Evolutionary conservation across 2,329 filamentous ascomycete species (phyloP), one percentile per base, ranked within the genome.

Genomic region (Aspergillus eucalypticola): DNA sequence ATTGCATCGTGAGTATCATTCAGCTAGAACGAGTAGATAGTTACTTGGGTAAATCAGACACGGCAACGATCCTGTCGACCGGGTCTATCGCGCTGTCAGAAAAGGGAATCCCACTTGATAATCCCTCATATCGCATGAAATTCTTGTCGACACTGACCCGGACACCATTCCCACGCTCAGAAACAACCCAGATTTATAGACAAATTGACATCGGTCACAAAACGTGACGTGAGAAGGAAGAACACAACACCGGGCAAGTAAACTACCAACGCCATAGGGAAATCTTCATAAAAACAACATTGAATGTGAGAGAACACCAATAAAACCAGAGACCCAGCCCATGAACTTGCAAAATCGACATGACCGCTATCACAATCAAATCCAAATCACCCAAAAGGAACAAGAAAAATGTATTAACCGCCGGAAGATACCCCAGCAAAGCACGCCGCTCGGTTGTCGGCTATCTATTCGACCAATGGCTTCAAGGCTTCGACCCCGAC

Each of bases 401-500:
- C n/a, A 50, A 60, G 53, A 60, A 41, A 58, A 38, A 54, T 17
- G 35, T 39, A 55, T 38, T 38, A 48, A 32, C 46, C 44, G 54
- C 54, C 42, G 48, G 58, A 38, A 59, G 23, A 25, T 53, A 49
- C 38, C 27, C 56, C 61, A 56, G 23, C 52, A 46, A 52, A 32
- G 56, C 15, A 54, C 60, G 54, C 59, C 51, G 53, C 56, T 23
- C 21, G 29, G 13, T 35, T 55, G 48, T 2, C 42, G 17, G 32
- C 39, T 42, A 29, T 29, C 52, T 65, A 65, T 62, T 82, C 82
- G 42, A 90, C 71, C 63, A 92, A 69, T 58, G 83, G 79, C 78
- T 93, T 93, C 69, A 96, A 72, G 1, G 88, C 88, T 70, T 91
- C 86, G 5, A 92, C 86, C 0, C 88, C 87, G 15, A 89, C 80